phyloP scores from a whole-genome alignment of 495 filamentous ascomycete genomes.

The Podospora pseudoanserina region DNA sequence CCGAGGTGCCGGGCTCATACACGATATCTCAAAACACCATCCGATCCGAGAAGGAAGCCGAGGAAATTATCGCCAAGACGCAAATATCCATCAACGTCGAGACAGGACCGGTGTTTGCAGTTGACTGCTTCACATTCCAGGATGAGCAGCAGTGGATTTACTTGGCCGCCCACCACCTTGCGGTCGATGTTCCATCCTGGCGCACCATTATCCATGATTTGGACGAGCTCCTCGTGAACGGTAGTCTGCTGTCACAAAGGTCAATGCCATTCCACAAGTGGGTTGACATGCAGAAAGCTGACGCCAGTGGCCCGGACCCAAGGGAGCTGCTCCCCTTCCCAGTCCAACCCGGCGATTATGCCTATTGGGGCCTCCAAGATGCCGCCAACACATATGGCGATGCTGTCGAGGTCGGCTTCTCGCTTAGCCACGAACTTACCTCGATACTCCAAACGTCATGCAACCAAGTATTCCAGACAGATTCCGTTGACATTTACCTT shows the following conservation, averaged over 20 bases:
- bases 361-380: slow-evolving; percentile 48
- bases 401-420: slow-evolving; percentile 38
- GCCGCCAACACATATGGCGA: slow-evolving; percentile 45
- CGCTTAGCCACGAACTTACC: slow-evolving; percentile 42
- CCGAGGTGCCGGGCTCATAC: slow-evolving; percentile 40
- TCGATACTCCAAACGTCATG: slow-evolving; percentile 40
- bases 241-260: slow-evolving; percentile 35
- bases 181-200: slow-evolving; percentile 70
- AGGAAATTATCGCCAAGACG: slow-evolving; percentile 35
- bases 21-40: slow-evolving; percentile 36
- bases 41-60: slow-evolving; percentile 37
- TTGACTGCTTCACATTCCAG: slow-evolving; percentile 49
- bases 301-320: slow-evolving; percentile 28
- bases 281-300: slow-evolving; percentile 45
- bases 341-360: slow-evolving; percentile 36
- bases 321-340: slow-evolving; percentile 28
- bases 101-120: slow-evolving; percentile 45
- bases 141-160: slow-evolving; percentile 54
- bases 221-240: slow-evolving; percentile 57
- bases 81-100: slow-evolving; percentile 42
- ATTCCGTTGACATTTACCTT: slow-evolving; percentile 48
- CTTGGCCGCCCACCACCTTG: slow-evolving; percentile 63
- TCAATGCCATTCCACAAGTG: slow-evolving; percentile 63
- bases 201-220: slow-evolving; percentile 63
- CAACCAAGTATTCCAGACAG: slow-evolving; percentile 44